These are phyloP conservation scores for Cyclostephanos invisitatus DNA, from an alignment of 108 stramenopile genomes.

Conservation along the genomic window DNA sequence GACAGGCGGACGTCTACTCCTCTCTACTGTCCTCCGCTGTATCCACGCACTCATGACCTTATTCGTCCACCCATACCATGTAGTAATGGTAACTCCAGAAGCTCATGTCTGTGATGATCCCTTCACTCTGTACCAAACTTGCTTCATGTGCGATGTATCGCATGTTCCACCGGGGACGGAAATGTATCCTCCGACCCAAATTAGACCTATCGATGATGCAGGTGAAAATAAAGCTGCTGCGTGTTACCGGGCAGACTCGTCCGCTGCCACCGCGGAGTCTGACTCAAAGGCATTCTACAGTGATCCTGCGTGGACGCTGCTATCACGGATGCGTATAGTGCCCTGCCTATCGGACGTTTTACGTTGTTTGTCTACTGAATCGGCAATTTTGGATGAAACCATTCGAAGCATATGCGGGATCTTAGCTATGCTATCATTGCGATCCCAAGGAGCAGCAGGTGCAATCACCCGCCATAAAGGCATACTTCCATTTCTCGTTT, in stretches of 20 bases:
- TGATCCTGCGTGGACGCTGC: slow-evolving; percentile 86
- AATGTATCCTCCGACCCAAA: slow-evolving; percentile 56
- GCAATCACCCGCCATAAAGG: slow-evolving; percentile 74
- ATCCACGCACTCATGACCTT: slow-evolving; percentile 60
- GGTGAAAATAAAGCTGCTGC: slow-evolving; percentile 42
- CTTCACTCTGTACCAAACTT: slow-evolving; percentile 46
- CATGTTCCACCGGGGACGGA: slow-evolving; percentile 57
- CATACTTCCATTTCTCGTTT: slow-evolving; percentile 52
- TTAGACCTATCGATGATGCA: slow-evolving; percentile 44
- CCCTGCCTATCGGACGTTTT: slow-evolving; percentile 69
- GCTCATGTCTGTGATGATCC: slow-evolving; percentile 16
- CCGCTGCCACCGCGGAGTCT: slow-evolving; percentile 66
- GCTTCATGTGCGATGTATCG: slow-evolving; percentile 75
- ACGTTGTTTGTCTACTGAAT: slow-evolving; percentile 39
- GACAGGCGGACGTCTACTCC: slow-evolving; percentile 46
- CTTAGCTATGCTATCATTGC: slow-evolving; percentile 67
- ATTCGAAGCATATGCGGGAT: slow-evolving; percentile 69
- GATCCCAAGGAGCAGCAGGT: slow-evolving; percentile 83
- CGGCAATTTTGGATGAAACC: slow-evolving; percentile 44
- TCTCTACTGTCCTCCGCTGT: slow-evolving; percentile 60
- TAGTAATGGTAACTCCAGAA: slow-evolving; percentile 34
- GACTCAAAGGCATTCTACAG: slow-evolving; percentile 78
- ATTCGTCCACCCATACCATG: slow-evolving; percentile 68
- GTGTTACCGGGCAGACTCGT: slow-evolving; percentile 71
- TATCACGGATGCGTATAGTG: slow-evolving; percentile 84